A percentile compares a stretch with the other conserved stretches of the same genome.
Evolutionary conservation across 176 grass and related monocot species (phyloP).

Genomic region (Zea mays): Zm-B73-REFERENCE-NAM-5.0 NC_050100.1:161588001-161588500

Average conservation of each 20-base stretch:
- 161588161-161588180: constrained; percentile 37
- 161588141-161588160: constrained; percentile 12
- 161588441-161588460: too few relatives aligned
- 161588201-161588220: constrained; percentile 42
- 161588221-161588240: constrained; percentile 35
- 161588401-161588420: constrained; percentile 46
- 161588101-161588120: constrained; percentile 20
- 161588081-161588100: constrained; percentile 22
- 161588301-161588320: constrained; percentile 4
- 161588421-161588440: too few relatives aligned
- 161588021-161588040: constrained; percentile 33
- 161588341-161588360: constrained; percentile 35
- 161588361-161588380: constrained; percentile 65
- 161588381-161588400: constrained; percentile 24
- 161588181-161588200: constrained; percentile 40
- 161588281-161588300: too few relatives aligned
- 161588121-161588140: constrained; percentile 10
- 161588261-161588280: too few relatives aligned
- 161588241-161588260: constrained; percentile 52
- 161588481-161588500: too few relatives aligned
- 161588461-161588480: too few relatives aligned
- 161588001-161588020: constrained; percentile 10
- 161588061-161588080: constrained; percentile 27
- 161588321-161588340: constrained; percentile 40
- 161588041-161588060: constrained; percentile 28